phyloP scores from a whole-genome alignment of 176 grass and related monocot species.

The Echinochloa phyllopogon region DNA sequence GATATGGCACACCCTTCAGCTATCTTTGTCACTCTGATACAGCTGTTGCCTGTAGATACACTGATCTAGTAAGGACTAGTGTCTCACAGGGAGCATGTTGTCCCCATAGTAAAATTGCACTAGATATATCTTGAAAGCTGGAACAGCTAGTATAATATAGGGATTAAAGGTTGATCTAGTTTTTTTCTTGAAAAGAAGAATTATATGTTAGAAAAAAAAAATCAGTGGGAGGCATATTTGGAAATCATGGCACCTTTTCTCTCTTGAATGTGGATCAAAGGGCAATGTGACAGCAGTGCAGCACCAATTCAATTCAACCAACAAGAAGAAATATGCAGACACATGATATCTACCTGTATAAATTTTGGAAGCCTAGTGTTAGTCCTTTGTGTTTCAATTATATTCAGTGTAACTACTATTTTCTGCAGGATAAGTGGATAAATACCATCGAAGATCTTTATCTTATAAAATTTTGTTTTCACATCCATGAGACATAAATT shows the following conservation, averaged over 20 bases:
- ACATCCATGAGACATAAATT: slow-evolving; percentile 47
- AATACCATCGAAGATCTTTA: slow-evolving; percentile 37
- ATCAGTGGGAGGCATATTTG: neutral
- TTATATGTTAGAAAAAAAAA: neutral
- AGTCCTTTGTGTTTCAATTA: neutral
- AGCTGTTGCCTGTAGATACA: neutral
- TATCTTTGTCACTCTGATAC: neutral
- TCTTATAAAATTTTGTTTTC: slow-evolving; percentile 38
- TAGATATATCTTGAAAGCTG: neutral
- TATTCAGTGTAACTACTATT: slow-evolving; percentile 5
- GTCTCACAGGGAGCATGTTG: neutral
- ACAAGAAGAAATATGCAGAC: slow-evolving; percentile 7
- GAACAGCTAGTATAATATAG: slow-evolving; percentile 16
- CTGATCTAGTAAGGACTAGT: neutral
- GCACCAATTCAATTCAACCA: neutral
- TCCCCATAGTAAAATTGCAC: neutral
- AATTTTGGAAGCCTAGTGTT: slow-evolving; percentile 1
- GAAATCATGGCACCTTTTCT: neutral
- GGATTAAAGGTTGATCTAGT: neutral
- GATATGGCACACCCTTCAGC: neutral
- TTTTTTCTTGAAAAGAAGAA: neutral
- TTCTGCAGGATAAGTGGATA: slow-evolving; percentile 43
- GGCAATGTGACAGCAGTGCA: neutral
- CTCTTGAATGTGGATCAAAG: slow-evolving; percentile 33
- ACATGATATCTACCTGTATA: neutral